Conservation (phyloP, 192 early-diverging fungal species). For the Backusella sp. region DNA sequence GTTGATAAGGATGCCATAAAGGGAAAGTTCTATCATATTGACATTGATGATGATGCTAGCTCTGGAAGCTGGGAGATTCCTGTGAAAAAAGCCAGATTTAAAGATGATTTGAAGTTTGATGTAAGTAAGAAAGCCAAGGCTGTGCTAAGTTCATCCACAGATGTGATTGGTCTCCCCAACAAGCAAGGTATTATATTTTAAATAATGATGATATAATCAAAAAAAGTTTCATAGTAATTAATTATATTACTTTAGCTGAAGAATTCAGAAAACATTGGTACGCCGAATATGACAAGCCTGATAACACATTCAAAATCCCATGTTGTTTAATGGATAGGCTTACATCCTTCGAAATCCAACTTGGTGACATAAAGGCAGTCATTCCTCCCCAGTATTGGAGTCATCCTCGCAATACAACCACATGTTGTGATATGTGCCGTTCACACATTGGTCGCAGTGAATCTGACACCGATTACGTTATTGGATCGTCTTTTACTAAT, state of each 20-base stretch:
- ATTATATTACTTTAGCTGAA: conserved; percentile 18
- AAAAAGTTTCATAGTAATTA: not conserved
- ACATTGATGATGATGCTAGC: not conserved
- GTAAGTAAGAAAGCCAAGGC: conserved; percentile 24
- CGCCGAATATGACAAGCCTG: conserved; percentile 18
- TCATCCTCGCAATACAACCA: conserved; percentile 6
- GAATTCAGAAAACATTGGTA: conserved; percentile 26
- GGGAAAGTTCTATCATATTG: conserved; percentile 16
- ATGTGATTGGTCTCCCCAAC: conserved; percentile 28
- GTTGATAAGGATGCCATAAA: conserved; percentile 28
- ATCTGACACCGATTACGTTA: conserved; percentile 25
- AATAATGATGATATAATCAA: not conserved
- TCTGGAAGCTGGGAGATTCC: conserved; percentile 28
- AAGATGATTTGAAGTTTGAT: conserved; percentile 10
- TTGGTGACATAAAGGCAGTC: conserved; percentile 1
- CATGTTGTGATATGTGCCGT: conserved; percentile 27
- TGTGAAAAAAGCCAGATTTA: conserved; percentile 21
- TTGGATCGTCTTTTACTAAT: conserved; percentile 31
- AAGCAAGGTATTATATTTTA: conserved; percentile 21
- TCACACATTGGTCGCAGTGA: conserved; percentile 15
- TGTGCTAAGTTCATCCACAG: conserved; percentile 27
- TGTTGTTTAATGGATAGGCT: conserved; percentile 29
- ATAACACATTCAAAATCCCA: conserved; percentile 28
- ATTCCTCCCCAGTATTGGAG: conserved; percentile 35
- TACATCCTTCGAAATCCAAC: conserved; percentile 19